Evolutionary conservation across 305 asterid genomes (phyloP).

Genomic region (Solanum hybrid): DNA sequence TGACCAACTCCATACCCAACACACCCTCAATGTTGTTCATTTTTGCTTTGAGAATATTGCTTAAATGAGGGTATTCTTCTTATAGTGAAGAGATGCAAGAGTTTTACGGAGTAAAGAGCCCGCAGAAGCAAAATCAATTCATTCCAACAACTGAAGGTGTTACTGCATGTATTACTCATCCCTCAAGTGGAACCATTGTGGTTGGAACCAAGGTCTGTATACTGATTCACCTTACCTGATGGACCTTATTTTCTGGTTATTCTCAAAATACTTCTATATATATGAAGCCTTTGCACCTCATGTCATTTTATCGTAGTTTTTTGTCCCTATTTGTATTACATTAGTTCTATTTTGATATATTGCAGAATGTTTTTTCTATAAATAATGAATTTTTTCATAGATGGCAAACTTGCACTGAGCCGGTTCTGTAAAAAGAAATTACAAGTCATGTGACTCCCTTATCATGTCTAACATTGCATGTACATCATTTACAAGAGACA

Average conservation of each 20-base stretch:
- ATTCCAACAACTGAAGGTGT: slow-evolving; percentile 53
- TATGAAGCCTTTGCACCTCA: neutral
- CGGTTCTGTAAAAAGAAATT: neutral
- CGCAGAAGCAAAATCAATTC: slow-evolving; percentile 39
- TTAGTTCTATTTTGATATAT: neutral
- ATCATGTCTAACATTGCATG: neutral
- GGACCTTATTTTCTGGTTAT: slow-evolving; percentile 1
- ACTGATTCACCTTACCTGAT: neutral
- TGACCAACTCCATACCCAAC: neutral
- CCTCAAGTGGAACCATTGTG: slow-evolving; percentile 62
- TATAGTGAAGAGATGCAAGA: slow-evolving; percentile 44
- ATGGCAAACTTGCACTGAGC: neutral
- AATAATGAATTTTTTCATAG: neutral
- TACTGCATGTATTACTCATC: slow-evolving; percentile 74
- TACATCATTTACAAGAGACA: neutral
- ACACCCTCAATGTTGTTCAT: neutral
- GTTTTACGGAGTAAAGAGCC: slow-evolving; percentile 18
- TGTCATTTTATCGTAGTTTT: neutral
- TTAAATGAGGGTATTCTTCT: slow-evolving; percentile 12
- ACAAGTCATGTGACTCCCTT: neutral
- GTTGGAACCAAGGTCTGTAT: slow-evolving; percentile 74
- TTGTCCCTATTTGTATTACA: neutral
- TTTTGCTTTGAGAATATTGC: neutral
- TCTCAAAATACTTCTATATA: neutral
- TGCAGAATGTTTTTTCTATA: neutral